Evolutionary conservation across 2,329 filamentous ascomycete species (phyloP), one percentile per base, ranked within the genome.

Genomic region (Albophoma yamanashiensis): DNA sequence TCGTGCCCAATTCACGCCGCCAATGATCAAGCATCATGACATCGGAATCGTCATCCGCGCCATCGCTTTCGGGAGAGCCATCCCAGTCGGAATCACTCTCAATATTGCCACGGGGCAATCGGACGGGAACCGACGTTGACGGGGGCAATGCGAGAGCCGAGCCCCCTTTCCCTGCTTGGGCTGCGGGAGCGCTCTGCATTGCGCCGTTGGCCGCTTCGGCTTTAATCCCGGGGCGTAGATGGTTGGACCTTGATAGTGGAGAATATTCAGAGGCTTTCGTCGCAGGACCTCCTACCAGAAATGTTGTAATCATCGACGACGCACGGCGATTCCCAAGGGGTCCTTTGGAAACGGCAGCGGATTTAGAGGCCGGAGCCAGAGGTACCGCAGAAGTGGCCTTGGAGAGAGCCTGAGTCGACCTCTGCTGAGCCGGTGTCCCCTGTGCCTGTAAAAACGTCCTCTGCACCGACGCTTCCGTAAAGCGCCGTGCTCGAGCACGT

Each of bases 401-500:
- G 47, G 47, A 14, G 6, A 11, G 11, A 38, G 31, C 11, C 8
- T 55, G 31, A 38, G 20, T 9, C 20, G 50, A 8, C 2, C 15
- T 36, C 12, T 38, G 50, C 50, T 15, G 31, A 22, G 20, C 4
- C 11, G 31, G 31, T 20, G 38, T 34, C 17, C 22, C 31, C 11
- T 34, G 39, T 4, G 38, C 36, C 43, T 4, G 62, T 20, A 64
- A 31, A 34, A 67, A 42, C 14, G 57, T 60, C 45, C 58, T 64
- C 11, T 58, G 36, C 1, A 64, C 60, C 31, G 58, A 63, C 31
- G 63, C 64, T 55, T 71, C 65, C 34, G 67, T 64, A 59, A 65
- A 65, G 52, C 63, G 65, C 27, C 57, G 64, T 14, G 64, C 62
- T 27, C 59, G 34, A 17, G 45, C 60, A 20, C 62, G 61, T 12